Percentiles rank a stretch among this genome's conserved stretches.
Evolutionary conservation across 768 basidiomycete genomes (phyloP).

Genomic region (Trametes cubensis): DNA sequence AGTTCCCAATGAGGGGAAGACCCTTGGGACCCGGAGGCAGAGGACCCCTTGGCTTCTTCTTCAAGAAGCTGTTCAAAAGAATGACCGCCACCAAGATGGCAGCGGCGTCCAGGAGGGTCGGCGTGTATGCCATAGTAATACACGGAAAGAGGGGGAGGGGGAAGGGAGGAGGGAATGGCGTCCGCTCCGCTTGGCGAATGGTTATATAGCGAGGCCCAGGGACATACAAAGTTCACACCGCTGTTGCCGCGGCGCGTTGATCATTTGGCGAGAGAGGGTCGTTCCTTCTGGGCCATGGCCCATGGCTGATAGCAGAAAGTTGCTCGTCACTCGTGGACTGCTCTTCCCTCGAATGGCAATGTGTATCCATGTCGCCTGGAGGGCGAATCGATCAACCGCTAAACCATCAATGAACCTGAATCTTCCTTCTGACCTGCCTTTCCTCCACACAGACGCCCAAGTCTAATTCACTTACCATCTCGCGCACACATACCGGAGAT

Average conservation of each 20-base stretch:
- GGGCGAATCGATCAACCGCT: slow-evolving; percentile 14
- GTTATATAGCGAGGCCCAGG: slow-evolving; percentile 13
- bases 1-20: slow-evolving; percentile 30
- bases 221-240: background rate
- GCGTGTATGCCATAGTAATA: slow-evolving; percentile 22
- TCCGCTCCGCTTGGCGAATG: background rate
- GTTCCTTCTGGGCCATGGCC: slow-evolving; percentile 8
- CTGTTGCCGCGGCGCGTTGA: slow-evolving; percentile 1
- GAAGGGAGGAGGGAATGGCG: slow-evolving; percentile 2
- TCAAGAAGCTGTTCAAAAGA: slow-evolving; percentile 22
- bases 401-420: slow-evolving; percentile 19
- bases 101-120: slow-evolving; percentile 23
- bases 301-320: slow-evolving; percentile 11
- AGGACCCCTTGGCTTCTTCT: slow-evolving; percentile 17
- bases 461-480: background rate
- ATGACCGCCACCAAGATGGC: slow-evolving; percentile 23
- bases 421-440: slow-evolving; percentile 1
- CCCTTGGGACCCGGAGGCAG: slow-evolving; percentile 34
- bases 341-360: slow-evolving; percentile 13
- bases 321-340: background rate
- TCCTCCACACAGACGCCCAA: slow-evolving; percentile 1
- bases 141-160: slow-evolving; percentile 1
- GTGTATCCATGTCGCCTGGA: slow-evolving; percentile 8
- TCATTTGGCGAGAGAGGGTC: slow-evolving; percentile 3
- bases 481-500: background rate